Evolutionary conservation across 2,329 filamentous ascomycete genomes (phyloP).

Genomic region (Fusarium beomiforme): DNA sequence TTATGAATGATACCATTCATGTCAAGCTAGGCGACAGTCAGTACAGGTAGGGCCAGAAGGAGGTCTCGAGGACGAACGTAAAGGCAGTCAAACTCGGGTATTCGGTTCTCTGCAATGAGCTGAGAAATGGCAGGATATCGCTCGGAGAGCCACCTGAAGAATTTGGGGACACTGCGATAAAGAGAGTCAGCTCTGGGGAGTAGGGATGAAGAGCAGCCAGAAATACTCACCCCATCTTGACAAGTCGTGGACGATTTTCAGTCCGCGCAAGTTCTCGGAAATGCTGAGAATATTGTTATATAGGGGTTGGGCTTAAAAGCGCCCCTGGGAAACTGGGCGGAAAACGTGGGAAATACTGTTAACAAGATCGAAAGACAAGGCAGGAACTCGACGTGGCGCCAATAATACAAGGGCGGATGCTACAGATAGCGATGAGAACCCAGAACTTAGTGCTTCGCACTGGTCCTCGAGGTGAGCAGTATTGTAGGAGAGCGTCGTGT

Average conservation of each 20-base stretch:
- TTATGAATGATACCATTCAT: constrained; percentile 99
- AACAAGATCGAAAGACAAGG: constrained; percentile 28
- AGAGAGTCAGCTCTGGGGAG: constrained; percentile 25
- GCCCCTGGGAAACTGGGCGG: constrained; percentile 23
- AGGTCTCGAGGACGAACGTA: constrained; percentile 67
- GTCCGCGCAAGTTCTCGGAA: constrained; percentile 30
- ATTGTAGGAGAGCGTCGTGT: constrained; percentile 2
- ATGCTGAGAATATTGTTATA: constrained; percentile 3
- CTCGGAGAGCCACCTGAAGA: constrained; percentile 99
- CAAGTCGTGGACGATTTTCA: constrained; percentile 32
- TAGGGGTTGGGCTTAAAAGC: constrained; percentile 12
- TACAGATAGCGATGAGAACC: constrained; percentile 6
- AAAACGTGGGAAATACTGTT: constrained; percentile 36
- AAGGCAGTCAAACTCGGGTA: constrained; percentile 97
- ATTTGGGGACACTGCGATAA: constrained; percentile 75
- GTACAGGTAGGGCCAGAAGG: constrained; percentile 23
- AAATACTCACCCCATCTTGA: constrained; percentile 46
- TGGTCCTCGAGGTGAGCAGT: constrained; percentile 10
- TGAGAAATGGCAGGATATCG: constrained; percentile 98
- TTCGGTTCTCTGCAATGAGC: constrained; percentile 97
- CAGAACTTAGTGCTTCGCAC: constrained; percentile 2
- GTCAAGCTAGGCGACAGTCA: constrained; percentile 67
- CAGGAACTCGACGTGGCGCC: constrained; percentile 25
- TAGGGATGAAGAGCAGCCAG: not conserved
- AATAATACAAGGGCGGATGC: constrained; percentile 3